A percentile compares a stretch with the other conserved stretches of the same genome.
phyloP scores from a whole-genome alignment of 2,329 filamentous ascomycete genomes.

The Beauveria rudraprayagi region DNA sequence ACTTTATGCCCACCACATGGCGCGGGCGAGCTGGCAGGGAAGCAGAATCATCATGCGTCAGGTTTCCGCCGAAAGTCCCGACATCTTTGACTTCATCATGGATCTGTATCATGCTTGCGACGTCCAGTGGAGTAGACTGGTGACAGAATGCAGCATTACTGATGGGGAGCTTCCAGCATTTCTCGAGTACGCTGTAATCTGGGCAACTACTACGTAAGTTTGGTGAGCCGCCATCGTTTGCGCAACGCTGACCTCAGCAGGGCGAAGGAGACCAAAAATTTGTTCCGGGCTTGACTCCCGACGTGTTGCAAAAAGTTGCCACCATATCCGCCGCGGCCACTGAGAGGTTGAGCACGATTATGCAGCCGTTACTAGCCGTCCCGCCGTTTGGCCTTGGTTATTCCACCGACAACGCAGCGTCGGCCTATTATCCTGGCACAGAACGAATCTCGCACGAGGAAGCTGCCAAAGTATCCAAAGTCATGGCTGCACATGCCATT shows the following conservation, averaged over 20 bases:
- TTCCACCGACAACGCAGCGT: slow-evolving; percentile 41
- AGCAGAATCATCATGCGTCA: slow-evolving; percentile 48
- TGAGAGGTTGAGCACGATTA: slow-evolving; percentile 28
- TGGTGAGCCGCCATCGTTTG: not conserved
- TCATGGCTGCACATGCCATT: slow-evolving; percentile 35
- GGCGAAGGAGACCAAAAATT: slow-evolving; percentile 53
- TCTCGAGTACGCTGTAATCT: slow-evolving; percentile 48
- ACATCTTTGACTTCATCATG: slow-evolving; percentile 52
- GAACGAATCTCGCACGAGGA: slow-evolving; percentile 43
- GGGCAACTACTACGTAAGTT: slow-evolving; percentile 48
- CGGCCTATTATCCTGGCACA: slow-evolving; percentile 44
- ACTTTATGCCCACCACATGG: slow-evolving; percentile 56
- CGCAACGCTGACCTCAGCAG: slow-evolving; percentile 12
- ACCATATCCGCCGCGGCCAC: slow-evolving; percentile 19
- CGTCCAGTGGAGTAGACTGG: slow-evolving; percentile 43
- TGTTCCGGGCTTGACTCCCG: slow-evolving; percentile 37
- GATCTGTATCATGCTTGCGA: slow-evolving; percentile 38
- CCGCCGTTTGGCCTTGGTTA: slow-evolving; percentile 48
- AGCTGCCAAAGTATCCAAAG: slow-evolving; percentile 40
- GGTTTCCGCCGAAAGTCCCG: slow-evolving; percentile 48
- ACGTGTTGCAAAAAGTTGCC: slow-evolving; percentile 36
- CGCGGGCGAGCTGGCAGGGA: slow-evolving; percentile 42
- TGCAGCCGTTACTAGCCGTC: slow-evolving; percentile 38
- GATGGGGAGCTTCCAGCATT: slow-evolving; percentile 38
- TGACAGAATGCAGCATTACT: slow-evolving; percentile 28